Percentiles rank a stretch among this genome's conserved stretches.
Evolutionary conservation across 208 protist species (phyloP).

Genomic region (Trypanosoma theileri): DNA sequence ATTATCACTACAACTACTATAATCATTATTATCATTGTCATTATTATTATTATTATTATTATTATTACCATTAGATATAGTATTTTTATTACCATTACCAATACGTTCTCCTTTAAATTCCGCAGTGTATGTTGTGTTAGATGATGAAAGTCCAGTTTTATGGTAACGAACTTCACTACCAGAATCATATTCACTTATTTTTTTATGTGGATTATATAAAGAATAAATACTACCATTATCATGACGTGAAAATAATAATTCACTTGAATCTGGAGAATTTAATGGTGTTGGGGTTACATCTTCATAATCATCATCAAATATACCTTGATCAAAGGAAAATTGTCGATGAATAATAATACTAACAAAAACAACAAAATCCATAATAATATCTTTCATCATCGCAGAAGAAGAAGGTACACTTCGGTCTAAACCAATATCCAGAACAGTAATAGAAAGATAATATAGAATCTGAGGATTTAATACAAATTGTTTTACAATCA

Average conservation of each 20-base stretch:
- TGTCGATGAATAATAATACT: constrained; percentile 28
- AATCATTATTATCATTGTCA: neutral
- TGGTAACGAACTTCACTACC: no score
- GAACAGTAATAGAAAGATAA: neutral
- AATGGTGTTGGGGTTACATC: no score
- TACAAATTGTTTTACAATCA: constrained; percentile 15
- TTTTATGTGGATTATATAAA: no score
- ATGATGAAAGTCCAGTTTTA: neutral
- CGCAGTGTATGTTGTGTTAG: neutral
- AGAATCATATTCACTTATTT: no score
- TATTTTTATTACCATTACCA: neutral
- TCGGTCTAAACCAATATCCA: constrained; percentile 12
- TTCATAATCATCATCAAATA: constrained; percentile 17
- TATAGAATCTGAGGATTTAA: neutral
- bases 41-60: constrained; percentile 6
- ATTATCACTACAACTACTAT: no score
- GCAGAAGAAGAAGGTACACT: constrained; percentile 9
- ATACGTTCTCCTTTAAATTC: neutral
- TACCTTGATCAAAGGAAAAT: constrained; percentile 23
- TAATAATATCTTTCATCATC: constrained; percentile 30
- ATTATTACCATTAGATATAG: neutral
- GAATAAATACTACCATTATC: no score
- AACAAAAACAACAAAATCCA: constrained; percentile 34
- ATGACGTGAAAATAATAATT: no score
- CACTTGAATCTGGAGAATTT: no score